Conservation (phyloP, 2,329 filamentous ascomycete genomes). For the Neonectria sp. region DNA sequence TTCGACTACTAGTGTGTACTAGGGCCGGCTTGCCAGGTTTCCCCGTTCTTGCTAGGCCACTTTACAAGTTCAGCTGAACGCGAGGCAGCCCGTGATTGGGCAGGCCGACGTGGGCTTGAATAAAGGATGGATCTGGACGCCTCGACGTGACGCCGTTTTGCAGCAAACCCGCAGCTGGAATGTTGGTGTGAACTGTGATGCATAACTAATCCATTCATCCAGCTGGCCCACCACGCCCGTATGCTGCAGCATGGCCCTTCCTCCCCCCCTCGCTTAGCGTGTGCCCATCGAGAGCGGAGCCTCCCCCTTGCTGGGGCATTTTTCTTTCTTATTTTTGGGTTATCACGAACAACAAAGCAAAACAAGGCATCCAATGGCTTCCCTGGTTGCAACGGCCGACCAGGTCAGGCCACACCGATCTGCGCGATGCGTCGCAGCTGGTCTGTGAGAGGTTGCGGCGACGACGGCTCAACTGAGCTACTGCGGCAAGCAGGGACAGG, state of each 20-base stretch:
- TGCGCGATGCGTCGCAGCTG: not conserved
- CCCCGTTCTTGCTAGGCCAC: no score
- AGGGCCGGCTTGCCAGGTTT: not conserved
- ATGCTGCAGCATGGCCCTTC: not conserved
- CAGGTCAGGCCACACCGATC: not conserved
- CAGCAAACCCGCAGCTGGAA: not conserved
- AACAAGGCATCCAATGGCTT: not conserved
- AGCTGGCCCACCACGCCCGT: no score
- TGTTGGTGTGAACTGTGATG: no score
- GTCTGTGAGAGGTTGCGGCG: not conserved
- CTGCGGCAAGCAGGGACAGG: not conserved
- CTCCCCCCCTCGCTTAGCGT: not conserved
- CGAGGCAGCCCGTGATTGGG: not conserved
- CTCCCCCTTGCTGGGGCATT: not conserved
- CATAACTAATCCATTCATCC: no score
- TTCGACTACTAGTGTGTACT: no score
- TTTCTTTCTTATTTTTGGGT: not conserved
- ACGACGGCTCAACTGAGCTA: conserved; percentile 1
- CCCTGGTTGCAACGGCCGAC: no score
- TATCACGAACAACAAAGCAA: not conserved
- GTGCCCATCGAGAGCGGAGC: not conserved
- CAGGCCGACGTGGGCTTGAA: no score
- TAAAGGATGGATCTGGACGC: no score
- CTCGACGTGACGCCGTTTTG: no score
- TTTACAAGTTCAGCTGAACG: not conserved